Evolutionary conservation across 116 monocot species (phyloP).

Genomic region (Phalaenopsis hybrid): DNA sequence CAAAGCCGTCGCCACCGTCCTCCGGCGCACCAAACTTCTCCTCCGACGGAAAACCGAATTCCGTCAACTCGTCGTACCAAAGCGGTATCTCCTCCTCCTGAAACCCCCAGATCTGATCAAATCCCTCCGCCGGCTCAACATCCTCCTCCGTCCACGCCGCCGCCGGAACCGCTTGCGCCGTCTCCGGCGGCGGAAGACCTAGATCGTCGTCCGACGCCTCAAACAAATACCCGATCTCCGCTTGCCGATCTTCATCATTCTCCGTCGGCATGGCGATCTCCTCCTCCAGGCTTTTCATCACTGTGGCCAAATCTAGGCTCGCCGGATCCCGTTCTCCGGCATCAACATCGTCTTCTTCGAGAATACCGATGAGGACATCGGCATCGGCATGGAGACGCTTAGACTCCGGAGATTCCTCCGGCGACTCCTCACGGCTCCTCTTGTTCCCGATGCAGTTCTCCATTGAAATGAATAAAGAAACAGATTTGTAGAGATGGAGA

Average conservation of each 20-base stretch:
- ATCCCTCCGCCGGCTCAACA: slow-evolving; percentile 4
- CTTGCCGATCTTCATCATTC: neutral
- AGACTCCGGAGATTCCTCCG: neutral
- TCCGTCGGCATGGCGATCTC: slow-evolving; percentile 15
- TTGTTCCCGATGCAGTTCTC: neutral
- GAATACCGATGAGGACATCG: slow-evolving; percentile 11
- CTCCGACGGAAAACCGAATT: neutral
- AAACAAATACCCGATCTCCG: slow-evolving; percentile 7
- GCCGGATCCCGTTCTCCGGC: neutral
- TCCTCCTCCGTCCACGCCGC: neutral
- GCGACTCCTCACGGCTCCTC: neutral
- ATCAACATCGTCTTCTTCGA: slow-evolving; percentile 9
- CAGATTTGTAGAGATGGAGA: no score
- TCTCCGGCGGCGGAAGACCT: slow-evolving; percentile 11
- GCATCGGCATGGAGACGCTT: slow-evolving; percentile 6
- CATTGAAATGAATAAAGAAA: neutral
- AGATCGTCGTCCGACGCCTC: slow-evolving; percentile 17
- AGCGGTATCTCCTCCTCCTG: neutral
- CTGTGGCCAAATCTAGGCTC: slow-evolving; percentile 4
- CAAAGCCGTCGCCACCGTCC: neutral
- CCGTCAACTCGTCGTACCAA: neutral
- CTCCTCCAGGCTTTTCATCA: slow-evolving; percentile 21
- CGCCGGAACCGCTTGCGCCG: neutral
- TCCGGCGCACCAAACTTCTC: neutral
- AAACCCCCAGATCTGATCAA: slow-evolving; percentile 16